These are phyloP conservation scores for Myxozyma sirexii DNA, from an alignment of 805 yeast genomes.

Conservation along the genomic window DNA sequence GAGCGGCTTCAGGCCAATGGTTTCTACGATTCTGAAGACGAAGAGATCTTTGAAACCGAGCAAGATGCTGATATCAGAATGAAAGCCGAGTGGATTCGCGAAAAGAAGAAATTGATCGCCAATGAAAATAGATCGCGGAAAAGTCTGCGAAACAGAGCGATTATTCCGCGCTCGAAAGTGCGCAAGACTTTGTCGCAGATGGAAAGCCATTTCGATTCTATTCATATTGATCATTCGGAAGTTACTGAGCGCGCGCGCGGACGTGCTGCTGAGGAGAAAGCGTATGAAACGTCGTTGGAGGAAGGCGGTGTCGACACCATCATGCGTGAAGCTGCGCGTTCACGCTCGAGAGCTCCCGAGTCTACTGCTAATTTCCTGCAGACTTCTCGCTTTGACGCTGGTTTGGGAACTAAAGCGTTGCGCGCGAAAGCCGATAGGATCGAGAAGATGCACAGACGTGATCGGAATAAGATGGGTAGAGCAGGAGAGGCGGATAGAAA, in stretches of 20 bases:
- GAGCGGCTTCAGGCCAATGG: constrained; percentile 92
- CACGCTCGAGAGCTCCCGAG: constrained; percentile 38
- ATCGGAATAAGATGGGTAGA: constrained; percentile 87
- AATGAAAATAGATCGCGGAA: constrained; percentile 85
- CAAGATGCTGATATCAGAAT: constrained; percentile 69
- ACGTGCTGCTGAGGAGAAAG: constrained; percentile 39
- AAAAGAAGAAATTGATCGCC: constrained; percentile 92
- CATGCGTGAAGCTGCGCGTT: constrained; percentile 54
- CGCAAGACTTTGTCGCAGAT: constrained; percentile 63
- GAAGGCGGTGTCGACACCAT: constrained; percentile 78
- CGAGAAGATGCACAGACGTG: constrained; percentile 88
- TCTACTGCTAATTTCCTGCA: constrained; percentile 32
- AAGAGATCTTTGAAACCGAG: constrained; percentile 58
- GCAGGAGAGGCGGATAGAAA: constrained; percentile 97
- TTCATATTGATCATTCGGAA: constrained; percentile 83
- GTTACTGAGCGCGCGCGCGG: constrained; percentile 56
- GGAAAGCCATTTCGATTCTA: constrained; percentile 85
- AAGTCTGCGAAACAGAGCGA: constrained; percentile 77
- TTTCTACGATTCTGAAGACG: constrained; percentile 87
- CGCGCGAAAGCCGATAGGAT: constrained; percentile 85
- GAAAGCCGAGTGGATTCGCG: constrained; percentile 94
- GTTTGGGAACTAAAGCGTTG: constrained; percentile 75
- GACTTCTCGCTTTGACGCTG: constrained; percentile 62
- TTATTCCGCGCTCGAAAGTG: constrained; percentile 87
- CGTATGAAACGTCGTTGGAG: constrained; percentile 40